Conservation (phyloP, 116 monocot genomes). For the Phalaenopsis hybrid region DNA sequence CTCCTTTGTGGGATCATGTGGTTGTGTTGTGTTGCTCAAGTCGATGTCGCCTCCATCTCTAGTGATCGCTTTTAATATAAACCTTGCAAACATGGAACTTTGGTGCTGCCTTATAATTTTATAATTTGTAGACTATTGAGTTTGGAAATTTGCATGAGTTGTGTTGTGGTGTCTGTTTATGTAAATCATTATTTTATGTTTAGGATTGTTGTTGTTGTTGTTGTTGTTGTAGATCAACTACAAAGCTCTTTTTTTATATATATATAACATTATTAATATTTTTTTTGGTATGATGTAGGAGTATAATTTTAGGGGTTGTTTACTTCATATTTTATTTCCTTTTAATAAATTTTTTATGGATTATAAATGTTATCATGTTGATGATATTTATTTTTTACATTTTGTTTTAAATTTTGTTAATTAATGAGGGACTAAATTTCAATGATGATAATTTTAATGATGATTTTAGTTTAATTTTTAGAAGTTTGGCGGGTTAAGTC, state of each 20-base stretch:
- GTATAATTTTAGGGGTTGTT: not conserved
- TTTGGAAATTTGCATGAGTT: not conserved
- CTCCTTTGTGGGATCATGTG: constrained; percentile 2
- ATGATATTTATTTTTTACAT: too few species aligned
- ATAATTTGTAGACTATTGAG: not conserved
- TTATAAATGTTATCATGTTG: too few species aligned
- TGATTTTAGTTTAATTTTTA: too few species aligned
- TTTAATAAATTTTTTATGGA: too few species aligned
- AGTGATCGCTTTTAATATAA: not conserved
- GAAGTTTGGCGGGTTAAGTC: too few species aligned
- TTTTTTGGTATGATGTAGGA: not conserved
- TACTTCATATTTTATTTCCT: not conserved
- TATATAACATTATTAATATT: not conserved
- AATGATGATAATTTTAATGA: too few species aligned
- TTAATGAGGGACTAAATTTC: too few species aligned
- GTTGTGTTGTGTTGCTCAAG: not conserved
- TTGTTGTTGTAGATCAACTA: not conserved
- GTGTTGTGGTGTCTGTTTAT: not conserved
- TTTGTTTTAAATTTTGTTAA: too few species aligned
- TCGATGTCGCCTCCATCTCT: not conserved
- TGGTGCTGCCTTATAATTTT: not conserved
- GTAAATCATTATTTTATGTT: not conserved
- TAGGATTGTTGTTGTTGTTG: not conserved
- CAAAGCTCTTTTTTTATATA: not conserved
- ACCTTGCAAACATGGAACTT: not conserved